phyloP scores from a whole-genome alignment of 345 rosid species.

The Syzygium oleosum region DNA sequence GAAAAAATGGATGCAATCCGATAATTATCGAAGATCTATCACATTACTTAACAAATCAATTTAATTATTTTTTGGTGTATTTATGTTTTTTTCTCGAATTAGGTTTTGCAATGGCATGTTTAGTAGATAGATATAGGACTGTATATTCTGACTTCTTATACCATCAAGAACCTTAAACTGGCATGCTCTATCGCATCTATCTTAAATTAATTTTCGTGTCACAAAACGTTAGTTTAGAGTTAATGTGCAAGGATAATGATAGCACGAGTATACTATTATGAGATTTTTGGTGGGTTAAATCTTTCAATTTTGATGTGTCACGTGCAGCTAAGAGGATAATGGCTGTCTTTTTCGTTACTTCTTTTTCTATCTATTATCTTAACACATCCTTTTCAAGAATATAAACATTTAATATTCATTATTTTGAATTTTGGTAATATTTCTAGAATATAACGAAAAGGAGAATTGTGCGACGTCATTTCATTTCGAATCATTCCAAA shows the following conservation, averaged over 20 bases:
- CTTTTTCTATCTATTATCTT: background rate
- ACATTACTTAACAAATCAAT: background rate
- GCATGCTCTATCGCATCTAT: no score
- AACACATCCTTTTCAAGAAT: background rate
- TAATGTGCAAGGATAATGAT: no score
- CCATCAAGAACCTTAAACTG: no score
- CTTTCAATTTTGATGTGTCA: background rate
- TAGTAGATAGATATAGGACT: no score
- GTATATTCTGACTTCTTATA: background rate
- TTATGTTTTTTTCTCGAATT: no score
- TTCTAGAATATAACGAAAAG: background rate
- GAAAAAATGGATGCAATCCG: background rate
- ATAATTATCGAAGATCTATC: background rate
- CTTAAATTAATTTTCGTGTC: no score
- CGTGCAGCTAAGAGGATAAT: background rate
- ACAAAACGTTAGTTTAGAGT: no score
- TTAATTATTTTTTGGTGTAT: background rate
- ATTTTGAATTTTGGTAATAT: background rate
- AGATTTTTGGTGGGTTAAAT: no score
- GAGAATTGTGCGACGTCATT: background rate
- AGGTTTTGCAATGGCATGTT: no score
- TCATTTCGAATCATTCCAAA: background rate
- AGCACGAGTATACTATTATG: no score
- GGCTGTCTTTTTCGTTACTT: background rate
- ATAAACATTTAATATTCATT: background rate